A percentile compares a stretch with the other conserved stretches of the same genome.
These are phyloP conservation scores for Verruconis gallopava DNA, from an alignment of 2,329 filamentous ascomycete genomes.

Conservation along the genomic window DNA sequence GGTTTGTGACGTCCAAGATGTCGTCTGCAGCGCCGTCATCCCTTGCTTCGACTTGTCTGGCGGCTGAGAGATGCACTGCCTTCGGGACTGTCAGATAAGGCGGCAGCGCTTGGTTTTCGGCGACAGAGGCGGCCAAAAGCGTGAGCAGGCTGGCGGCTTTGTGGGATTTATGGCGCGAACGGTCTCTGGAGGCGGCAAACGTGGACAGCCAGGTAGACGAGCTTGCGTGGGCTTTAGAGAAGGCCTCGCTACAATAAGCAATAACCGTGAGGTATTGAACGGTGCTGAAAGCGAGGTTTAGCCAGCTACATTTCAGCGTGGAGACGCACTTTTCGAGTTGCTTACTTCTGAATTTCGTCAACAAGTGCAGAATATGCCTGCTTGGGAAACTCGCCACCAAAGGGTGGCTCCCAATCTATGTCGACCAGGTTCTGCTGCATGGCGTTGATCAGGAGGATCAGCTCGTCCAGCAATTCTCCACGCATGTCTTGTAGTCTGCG, in stretches of 20 bases:
- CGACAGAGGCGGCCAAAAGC: neutral
- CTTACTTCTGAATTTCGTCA: conserved; percentile 2
- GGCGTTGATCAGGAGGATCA: neutral
- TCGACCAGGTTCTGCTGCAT: neutral
- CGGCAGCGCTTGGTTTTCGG: neutral
- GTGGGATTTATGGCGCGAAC: too few species aligned
- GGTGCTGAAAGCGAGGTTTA: neutral
- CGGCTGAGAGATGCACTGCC: too few species aligned
- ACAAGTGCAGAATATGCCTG: neutral
- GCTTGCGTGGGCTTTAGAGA: neutral
- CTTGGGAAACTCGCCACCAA: conserved; percentile 1
- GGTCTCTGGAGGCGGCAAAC: too few species aligned
- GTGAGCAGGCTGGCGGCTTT: neutral
- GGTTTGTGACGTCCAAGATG: neutral
- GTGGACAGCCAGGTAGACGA: neutral
- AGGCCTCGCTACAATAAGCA: neutral
- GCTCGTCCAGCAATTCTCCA: neutral
- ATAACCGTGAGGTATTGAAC: neutral
- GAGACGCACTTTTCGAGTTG: too few species aligned
- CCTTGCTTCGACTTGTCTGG: too few species aligned
- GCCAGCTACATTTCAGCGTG: neutral
- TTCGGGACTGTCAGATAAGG: neutral
- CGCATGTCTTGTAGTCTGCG: neutral
- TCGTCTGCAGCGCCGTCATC: too few species aligned
- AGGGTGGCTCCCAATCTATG: neutral